Evolutionary conservation across 768 basidiomycete genomes (phyloP), one percentile per base, ranked within the genome.

Genomic region (Rickenella mellea): DNA sequence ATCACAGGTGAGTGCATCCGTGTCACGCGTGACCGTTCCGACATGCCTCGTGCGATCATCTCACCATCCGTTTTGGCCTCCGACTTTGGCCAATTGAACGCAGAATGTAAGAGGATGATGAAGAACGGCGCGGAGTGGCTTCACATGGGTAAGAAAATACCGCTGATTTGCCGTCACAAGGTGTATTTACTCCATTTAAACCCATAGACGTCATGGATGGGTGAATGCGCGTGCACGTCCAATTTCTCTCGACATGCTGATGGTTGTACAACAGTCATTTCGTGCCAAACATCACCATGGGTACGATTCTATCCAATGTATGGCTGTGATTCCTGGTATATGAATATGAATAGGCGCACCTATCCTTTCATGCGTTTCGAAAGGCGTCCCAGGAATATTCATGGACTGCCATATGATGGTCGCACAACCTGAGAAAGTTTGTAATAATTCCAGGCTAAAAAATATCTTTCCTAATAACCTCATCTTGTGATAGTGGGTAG

Each of bases 391-490:
- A 2, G 88, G 78, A 41, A 96, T 97, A 52, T 98, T 92, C 69
- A 98, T 99, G 94, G 96, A 99, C 63, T 97, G 93, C 62, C 96
- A 99, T 64, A 98, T 98, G 96, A 99, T 99, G 96, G 96, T 99
- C 15, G 61, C 91, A 0, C 69, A 97, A 38, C 96, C 96, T 8
- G 88, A 85, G 56, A 82, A 83, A 71, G 93, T 89, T 51, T 38
- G 55, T 6, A 26, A 27, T 30, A 27, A 6, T 4, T 14, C 4
- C 22, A 7, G 24, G 22, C 27, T 5, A 42, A 17, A n/a, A 29
- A n/a, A 36, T 7, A 30, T 25, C 30, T 19, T 29, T 9, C 19
- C 24, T 19, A 27, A 12, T 5, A 32, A 22, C n/a, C 14, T 21
- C 22, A 19, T 20, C 39, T 19, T n/a, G 33, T 33, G 25, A 12